Conservation (phyloP, 2,329 filamentous ascomycete genomes). For the Fusarium piperis region DNA sequence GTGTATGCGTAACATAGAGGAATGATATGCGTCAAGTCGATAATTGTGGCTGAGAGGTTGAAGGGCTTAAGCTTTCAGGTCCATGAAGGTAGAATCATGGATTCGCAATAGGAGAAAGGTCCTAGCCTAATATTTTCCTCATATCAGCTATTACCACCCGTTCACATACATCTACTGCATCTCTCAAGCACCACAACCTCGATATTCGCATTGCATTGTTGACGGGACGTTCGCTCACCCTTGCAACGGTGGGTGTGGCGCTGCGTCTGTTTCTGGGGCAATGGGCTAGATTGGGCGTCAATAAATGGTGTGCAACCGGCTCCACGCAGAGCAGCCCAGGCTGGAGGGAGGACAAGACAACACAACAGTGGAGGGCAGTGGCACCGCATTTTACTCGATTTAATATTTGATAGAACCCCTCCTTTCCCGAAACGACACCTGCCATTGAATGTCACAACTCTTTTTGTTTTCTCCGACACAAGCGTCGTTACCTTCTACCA, state of each 20-base stretch:
- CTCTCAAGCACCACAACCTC: neutral
- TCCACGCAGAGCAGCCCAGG: neutral
- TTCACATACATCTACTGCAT: neutral
- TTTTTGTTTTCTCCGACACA: neutral
- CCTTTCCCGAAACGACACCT: conserved; percentile 8
- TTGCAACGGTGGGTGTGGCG: conserved; percentile 23
- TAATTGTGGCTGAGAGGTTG: conserved; percentile 4
- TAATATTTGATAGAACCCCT: conserved; percentile 11
- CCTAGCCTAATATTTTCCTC: neutral
- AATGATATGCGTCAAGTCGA: conserved; percentile 12
- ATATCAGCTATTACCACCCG: neutral
- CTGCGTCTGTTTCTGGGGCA: conserved; percentile 43
- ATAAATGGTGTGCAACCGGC: conserved; percentile 30
- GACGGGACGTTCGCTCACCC: conserved; percentile 12
- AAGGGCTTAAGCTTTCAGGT: neutral
- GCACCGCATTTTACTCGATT: conserved; percentile 10
- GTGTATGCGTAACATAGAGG: neutral
- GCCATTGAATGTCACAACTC: neutral
- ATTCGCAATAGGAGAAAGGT: neutral
- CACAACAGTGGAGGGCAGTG: conserved; percentile 9
- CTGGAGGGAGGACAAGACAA: conserved; percentile 34
- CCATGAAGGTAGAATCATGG: neutral
- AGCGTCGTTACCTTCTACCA: neutral
- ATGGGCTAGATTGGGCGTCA: conserved; percentile 43
- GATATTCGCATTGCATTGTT: neutral